These are phyloP conservation scores for Posidonia australis DNA, from an alignment of 106 monocot species.

Conservation along the genomic window DNA sequence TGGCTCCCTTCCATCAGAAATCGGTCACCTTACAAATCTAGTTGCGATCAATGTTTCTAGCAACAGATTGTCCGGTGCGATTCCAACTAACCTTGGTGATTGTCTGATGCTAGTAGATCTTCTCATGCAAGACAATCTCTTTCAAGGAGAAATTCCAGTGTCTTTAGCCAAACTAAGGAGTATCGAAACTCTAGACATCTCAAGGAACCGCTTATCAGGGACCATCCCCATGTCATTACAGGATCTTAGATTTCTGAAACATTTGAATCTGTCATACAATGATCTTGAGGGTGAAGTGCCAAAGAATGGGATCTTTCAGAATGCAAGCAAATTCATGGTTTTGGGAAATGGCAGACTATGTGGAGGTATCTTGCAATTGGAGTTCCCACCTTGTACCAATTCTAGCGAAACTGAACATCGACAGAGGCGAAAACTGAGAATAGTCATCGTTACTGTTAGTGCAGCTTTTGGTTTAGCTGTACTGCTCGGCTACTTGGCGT, in stretches of 20 bases:
- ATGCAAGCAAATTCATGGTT: neutral
- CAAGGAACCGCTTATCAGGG: slow-evolving; percentile 8
- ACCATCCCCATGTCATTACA: slow-evolving; percentile 1
- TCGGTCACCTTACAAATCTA: slow-evolving; percentile 8
- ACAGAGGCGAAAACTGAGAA: neutral
- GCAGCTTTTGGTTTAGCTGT: neutral
- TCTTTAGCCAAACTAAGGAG: neutral
- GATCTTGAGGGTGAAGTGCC: slow-evolving; percentile 12
- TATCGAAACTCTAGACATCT: slow-evolving; percentile 12
- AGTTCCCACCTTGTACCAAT: neutral
- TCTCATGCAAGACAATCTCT: neutral
- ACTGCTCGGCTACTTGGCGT: too few relatives aligned
- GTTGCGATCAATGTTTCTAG: slow-evolving; percentile 1
- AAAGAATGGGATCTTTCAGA: neutral
- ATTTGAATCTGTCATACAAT: slow-evolving; percentile 19
- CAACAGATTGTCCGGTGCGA: slow-evolving; percentile 5
- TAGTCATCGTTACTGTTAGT: neutral
- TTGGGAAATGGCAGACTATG: neutral
- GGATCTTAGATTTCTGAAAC: neutral
- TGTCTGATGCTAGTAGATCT: slow-evolving; percentile 4
- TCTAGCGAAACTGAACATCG: neutral
- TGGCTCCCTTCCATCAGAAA: neutral
- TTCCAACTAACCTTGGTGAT: slow-evolving; percentile 1
- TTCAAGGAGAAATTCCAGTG: slow-evolving; percentile 1
- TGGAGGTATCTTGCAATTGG: neutral